Base-by-base conservation (phyloP, 257 asterid species). In the Solanum virginianum region DNA sequence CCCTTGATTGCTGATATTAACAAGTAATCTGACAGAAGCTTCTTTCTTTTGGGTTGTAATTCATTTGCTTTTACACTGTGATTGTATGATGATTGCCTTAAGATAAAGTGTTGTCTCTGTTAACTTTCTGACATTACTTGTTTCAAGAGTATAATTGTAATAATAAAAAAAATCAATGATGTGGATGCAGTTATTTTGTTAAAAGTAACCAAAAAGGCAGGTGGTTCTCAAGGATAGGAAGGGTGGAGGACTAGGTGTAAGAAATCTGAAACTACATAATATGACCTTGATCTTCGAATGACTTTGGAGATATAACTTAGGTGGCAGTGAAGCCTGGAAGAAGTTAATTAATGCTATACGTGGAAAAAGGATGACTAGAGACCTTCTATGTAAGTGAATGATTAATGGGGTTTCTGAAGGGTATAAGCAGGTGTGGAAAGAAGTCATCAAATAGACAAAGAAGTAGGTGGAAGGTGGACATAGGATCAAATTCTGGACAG, bases 1-100 rank as follows among this genome's bases (percentile, higher is more conserved):
- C 99, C 99, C 1, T 88, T 97, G 91, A 87, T 97, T 81, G 98
- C 99, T 26, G 99, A 97, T 92, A 95, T 97, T 86, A 97, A 97
- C 93, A 93, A 98, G 99, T 97, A 89, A 87, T 66, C 29, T 22
- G 43, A 22, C 36, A 9, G 51, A 60, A 53, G 57, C 66, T 77
- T 77, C 41, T 80, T 60, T 56, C 54, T 81, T 26, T 26, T 17
- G 17, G 65, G 59, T 86, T 81, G 80, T 54, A 10, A 36, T 81
- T 70, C 74, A 63, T 84, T 74, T 84, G 68, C 59, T 60, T 20
- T 41, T 24, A 45, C 84, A 29, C 63, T 86, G 54, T 62, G 22
- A 62, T 11, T 87, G 77, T 22, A 55, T 81, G 39, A 57, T 77
- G 82, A 77, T 45, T 15, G 62, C 15, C 62, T 49, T 49, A 49